Conservation (phyloP, 1,139 yeast species). For the Taiozyma sp. region DNA sequence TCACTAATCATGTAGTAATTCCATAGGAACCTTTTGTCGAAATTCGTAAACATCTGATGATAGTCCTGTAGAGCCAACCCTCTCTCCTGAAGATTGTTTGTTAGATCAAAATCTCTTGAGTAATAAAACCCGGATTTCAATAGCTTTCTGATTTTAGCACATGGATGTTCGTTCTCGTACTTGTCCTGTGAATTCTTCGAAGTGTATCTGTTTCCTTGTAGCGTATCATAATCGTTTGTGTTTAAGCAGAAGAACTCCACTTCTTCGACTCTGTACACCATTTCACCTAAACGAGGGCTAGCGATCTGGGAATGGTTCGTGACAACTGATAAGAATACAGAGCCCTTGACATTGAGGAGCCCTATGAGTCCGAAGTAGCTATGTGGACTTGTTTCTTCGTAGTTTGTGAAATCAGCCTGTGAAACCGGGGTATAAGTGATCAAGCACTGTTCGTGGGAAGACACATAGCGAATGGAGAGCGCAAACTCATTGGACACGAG, state of each 20-base stretch:
- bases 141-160: conserved; percentile 51
- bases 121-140: conserved; percentile 59
- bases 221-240: conserved; percentile 47
- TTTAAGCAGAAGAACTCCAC: conserved; percentile 64
- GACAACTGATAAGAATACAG: conserved; percentile 54
- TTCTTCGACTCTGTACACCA: conserved; percentile 45
- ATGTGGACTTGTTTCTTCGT: conserved; percentile 37
- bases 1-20: conserved; percentile 55
- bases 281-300: conserved; percentile 51
- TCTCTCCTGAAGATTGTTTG: conserved; percentile 58
- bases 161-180: conserved; percentile 47
- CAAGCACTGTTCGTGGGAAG: conserved; percentile 30
- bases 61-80: conserved; percentile 31
- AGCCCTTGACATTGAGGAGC: conserved; percentile 47
- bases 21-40: conserved; percentile 62
- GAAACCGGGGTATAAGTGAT: conserved; percentile 47
- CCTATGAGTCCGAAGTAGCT: conserved; percentile 58
- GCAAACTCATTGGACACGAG: conserved; percentile 45
- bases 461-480: conserved; percentile 34
- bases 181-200: conserved; percentile 31
- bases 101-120: conserved; percentile 61
- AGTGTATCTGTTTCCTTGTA: conserved; percentile 24
- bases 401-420: conserved; percentile 35
- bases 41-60: conserved; percentile 37
- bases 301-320: conserved; percentile 56